A percentile compares a stretch with the other conserved stretches of the same genome.
Evolutionary conservation across 768 basidiomycete genomes (phyloP).

Genomic region (Solioccasus polychromus): DNA sequence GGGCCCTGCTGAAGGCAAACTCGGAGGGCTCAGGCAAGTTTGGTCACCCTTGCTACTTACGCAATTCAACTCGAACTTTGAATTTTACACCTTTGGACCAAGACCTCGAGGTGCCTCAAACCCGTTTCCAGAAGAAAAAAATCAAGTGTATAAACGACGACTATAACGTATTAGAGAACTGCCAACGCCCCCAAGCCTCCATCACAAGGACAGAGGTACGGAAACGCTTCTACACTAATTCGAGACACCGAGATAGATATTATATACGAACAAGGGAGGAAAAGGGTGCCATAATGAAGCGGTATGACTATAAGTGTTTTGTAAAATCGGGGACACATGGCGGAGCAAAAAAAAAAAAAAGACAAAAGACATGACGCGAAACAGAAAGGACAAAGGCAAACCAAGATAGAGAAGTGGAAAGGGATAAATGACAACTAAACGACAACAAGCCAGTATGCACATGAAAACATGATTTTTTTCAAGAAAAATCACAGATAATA

Average conservation of each 20-base stretch:
- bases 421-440: constrained; percentile 28
- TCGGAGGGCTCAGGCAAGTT: too few species aligned
- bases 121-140: not conserved
- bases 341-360: constrained; percentile 6
- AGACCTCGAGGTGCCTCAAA: too few species aligned
- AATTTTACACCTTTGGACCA: too few species aligned
- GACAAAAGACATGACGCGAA: constrained; percentile 8
- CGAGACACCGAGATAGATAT: constrained; percentile 26
- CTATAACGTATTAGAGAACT: constrained; percentile 36
- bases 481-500: constrained; percentile 28
- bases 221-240: constrained; percentile 27
- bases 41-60: too few species aligned
- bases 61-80: too few species aligned
- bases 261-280: constrained; percentile 27
- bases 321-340: constrained; percentile 15
- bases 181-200: constrained; percentile 8
- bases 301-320: constrained; percentile 18
- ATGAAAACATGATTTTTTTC: constrained; percentile 28
- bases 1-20: too few species aligned
- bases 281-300: constrained; percentile 22
- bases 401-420: constrained; percentile 10
- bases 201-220: constrained; percentile 4
- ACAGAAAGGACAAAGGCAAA: constrained; percentile 5
- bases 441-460: constrained; percentile 22
- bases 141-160: constrained; percentile 29